phyloP scores from a whole-genome alignment of 2,329 filamentous ascomycete genomes.

The Ascochyta koolunga region DNA sequence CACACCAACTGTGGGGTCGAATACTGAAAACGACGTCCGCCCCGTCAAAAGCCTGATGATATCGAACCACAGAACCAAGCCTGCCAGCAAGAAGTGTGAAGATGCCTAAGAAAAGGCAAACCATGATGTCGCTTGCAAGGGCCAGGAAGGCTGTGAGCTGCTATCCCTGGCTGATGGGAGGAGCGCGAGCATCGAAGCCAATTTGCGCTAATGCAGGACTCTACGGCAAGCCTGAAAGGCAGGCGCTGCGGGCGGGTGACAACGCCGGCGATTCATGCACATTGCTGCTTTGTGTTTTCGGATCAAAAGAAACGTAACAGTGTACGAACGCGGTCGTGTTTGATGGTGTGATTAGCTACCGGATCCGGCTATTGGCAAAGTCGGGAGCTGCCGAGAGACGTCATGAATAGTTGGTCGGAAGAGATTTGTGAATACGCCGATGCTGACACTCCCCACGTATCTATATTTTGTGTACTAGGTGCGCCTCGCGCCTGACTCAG shows the following conservation, averaged over 20 bases:
- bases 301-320: background rate
- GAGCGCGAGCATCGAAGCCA: background rate
- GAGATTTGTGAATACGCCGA: background rate
- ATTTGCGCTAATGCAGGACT: conserved; percentile 16
- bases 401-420: conserved; percentile 3
- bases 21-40: background rate
- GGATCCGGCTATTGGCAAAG: background rate
- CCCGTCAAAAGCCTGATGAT: background rate
- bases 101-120: background rate
- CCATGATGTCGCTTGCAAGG: conserved; percentile 7
- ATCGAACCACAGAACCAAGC: background rate
- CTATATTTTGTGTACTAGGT: background rate
- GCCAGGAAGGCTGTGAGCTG: background rate
- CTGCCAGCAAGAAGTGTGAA: background rate
- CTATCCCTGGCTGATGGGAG: conserved; percentile 2
- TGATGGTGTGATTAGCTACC: background rate
- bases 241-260: conserved; percentile 1
- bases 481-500: conserved; percentile 1
- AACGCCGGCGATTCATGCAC: conserved; percentile 2
- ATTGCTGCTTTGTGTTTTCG: background rate
- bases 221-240: conserved; percentile 7
- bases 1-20: conserved; percentile 12
- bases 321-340: background rate
- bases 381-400: conserved; percentile 3
- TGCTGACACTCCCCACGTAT: conserved; percentile 6